phyloP scores from a whole-genome alignment of 2,329 filamentous ascomycete genomes.

The Clarireedia sp. region DNA sequence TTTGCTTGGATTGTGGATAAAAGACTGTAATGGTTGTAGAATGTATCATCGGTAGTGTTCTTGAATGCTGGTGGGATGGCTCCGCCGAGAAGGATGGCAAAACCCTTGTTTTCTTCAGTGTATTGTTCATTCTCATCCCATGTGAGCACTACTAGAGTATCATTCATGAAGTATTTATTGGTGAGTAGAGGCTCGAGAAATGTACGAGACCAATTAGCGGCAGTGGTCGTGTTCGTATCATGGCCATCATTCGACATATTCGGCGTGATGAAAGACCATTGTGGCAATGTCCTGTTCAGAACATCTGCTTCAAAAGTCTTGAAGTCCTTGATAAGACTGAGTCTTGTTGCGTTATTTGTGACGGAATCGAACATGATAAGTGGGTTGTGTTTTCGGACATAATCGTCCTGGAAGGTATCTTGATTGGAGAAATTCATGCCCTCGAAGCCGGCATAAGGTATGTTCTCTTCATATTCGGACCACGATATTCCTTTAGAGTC shows the following conservation, averaged over 20 bases:
- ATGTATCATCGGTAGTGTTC: slow-evolving; percentile 43
- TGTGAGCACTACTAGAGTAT: slow-evolving; percentile 46
- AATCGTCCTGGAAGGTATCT: slow-evolving; percentile 47
- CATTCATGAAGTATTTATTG: slow-evolving; percentile 42
- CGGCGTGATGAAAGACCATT: slow-evolving; percentile 55
- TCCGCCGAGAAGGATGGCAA: slow-evolving; percentile 45
- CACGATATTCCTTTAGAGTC: slow-evolving; percentile 40
- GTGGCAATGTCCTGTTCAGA: slow-evolving; percentile 47
- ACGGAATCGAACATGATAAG: slow-evolving; percentile 45
- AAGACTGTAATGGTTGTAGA: slow-evolving; percentile 37
- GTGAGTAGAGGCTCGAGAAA: slow-evolving; percentile 45
- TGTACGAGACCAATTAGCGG: slow-evolving; percentile 40
- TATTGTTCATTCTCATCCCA: slow-evolving; percentile 49
- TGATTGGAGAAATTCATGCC: slow-evolving; percentile 44
- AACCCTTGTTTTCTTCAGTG: slow-evolving; percentile 42
- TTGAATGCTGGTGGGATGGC: slow-evolving; percentile 38
- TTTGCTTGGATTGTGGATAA: slow-evolving; percentile 33
- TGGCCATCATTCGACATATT: slow-evolving; percentile 61
- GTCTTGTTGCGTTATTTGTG: slow-evolving; percentile 40
- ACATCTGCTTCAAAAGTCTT: slow-evolving; percentile 52
- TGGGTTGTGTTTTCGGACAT: slow-evolving; percentile 57
- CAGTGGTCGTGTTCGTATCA: slow-evolving; percentile 40
- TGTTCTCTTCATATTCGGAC: slow-evolving; percentile 48
- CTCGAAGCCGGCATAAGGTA: slow-evolving; percentile 41
- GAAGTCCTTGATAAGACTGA: slow-evolving; percentile 55